Percentiles rank a stretch among this genome's conserved stretches.
phyloP scores from a whole-genome alignment of 2,329 filamentous ascomycete species.

The Cercospora sp. region DNA sequence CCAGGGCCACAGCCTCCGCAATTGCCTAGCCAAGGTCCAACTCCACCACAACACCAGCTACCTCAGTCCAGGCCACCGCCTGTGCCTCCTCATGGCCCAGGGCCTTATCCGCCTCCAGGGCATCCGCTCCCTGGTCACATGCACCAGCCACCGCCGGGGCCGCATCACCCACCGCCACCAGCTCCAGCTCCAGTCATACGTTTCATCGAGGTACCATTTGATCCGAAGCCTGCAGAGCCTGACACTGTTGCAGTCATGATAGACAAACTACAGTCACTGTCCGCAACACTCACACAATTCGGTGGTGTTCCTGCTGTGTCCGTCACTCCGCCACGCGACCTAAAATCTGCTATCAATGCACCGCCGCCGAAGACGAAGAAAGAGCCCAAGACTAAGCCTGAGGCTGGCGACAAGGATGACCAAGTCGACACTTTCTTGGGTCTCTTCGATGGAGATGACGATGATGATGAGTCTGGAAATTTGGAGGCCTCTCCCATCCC shows the following conservation, averaged over 20 bases:
- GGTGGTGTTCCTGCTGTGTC: slow-evolving; percentile 30
- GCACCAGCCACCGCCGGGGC: slow-evolving; percentile 14
- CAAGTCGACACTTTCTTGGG: slow-evolving; percentile 32
- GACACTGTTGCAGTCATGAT: slow-evolving; percentile 32
- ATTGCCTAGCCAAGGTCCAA: background rate
- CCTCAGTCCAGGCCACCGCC: slow-evolving; percentile 3
- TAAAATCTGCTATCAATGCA: background rate
- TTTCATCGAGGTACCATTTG: slow-evolving; percentile 23
- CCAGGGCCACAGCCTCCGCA: background rate
- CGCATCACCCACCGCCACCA: slow-evolving; percentile 8
- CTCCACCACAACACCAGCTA: background rate
- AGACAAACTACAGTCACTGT: slow-evolving; percentile 31
- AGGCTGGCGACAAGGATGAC: slow-evolving; percentile 10
- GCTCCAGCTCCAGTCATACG: slow-evolving; percentile 28
- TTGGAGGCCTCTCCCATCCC: background rate
- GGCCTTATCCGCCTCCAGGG: slow-evolving; percentile 13
- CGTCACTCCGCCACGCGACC: slow-evolving; percentile 18
- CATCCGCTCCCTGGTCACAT: slow-evolving; percentile 9
- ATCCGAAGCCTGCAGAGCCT: slow-evolving; percentile 21
- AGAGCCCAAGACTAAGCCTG: background rate
- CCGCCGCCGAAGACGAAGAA: background rate
- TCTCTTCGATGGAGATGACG: slow-evolving; percentile 28
- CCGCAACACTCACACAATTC: slow-evolving; percentile 32
- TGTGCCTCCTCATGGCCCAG: slow-evolving; percentile 7
- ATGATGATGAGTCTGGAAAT: slow-evolving; percentile 26